Percentiles rank a stretch among this genome's conserved stretches.
Conservation (phyloP, 441 rosid genomes). For the Mallotus repandus region DNA sequence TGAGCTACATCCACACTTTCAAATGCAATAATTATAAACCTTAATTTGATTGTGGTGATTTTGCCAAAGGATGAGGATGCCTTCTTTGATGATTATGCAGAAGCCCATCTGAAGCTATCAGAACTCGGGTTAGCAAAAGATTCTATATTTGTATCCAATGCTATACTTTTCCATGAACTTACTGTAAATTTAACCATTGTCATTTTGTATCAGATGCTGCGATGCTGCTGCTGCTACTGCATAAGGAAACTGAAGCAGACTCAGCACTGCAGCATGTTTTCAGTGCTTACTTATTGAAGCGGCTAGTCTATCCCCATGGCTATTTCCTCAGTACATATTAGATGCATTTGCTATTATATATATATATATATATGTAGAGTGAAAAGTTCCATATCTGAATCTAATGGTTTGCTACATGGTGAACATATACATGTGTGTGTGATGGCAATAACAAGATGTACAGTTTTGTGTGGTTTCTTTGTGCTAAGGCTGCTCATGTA, state of each 20-base stretch:
- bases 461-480: too few species aligned
- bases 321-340: too few species aligned
- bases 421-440: too few species aligned
- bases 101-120: conserved; percentile 83
- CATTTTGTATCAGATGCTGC: conserved; percentile 7
- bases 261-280: neutral
- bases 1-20: neutral
- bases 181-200: neutral
- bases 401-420: too few species aligned
- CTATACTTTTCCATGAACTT: neutral
- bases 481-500: too few species aligned
- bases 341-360: too few species aligned
- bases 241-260: neutral
- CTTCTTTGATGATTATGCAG: conserved; percentile 68
- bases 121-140: conserved; percentile 65
- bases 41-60: neutral
- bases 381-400: too few species aligned
- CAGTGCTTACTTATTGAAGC: neutral
- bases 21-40: neutral
- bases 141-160: neutral
- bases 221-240: conserved; percentile 11
- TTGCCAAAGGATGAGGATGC: conserved; percentile 74
- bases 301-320: too few species aligned
- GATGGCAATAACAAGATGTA: too few species aligned
- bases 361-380: too few species aligned